Evolutionary conservation across 441 rosid species (phyloP).

Genomic region (Theobroma grandiflorum): DNA sequence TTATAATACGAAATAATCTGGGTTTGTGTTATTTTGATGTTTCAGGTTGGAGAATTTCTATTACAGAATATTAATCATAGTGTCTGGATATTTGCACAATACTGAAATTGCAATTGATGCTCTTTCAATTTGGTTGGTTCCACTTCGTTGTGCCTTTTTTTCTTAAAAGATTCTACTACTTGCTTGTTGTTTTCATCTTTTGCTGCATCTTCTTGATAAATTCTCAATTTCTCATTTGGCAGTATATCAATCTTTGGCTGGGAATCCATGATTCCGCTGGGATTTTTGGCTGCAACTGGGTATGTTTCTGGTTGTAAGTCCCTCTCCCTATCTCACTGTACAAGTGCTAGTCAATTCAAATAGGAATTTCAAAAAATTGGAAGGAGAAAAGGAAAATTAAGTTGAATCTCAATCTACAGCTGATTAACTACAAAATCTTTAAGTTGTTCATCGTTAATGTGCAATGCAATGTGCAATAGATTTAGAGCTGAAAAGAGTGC

Average conservation of each 20-base stretch:
- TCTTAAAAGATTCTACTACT: background rate
- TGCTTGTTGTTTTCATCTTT: background rate
- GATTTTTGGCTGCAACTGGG: constrained; percentile 64
- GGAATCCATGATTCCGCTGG: constrained; percentile 64
- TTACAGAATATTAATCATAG: constrained; percentile 48
- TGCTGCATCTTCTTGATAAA: background rate
- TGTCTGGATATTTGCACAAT: constrained; percentile 48
- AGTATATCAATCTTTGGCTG: constrained; percentile 49
- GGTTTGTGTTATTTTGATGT: constrained; percentile 17
- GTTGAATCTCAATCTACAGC: background rate
- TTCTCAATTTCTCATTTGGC: constrained; percentile 12
- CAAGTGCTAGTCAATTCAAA: background rate
- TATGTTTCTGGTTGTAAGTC: constrained; percentile 32
- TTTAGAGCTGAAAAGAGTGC: background rate
- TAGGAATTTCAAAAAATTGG: background rate
- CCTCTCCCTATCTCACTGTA: background rate
- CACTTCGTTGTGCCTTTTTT: background rate
- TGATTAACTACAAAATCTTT: background rate
- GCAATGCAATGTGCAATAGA: background rate
- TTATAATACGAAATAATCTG: constrained; percentile 8
- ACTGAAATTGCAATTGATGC: constrained; percentile 53
- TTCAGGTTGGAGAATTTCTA: constrained; percentile 60
- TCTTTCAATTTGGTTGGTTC: constrained; percentile 54
- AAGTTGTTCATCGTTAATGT: background rate
- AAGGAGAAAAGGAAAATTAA: background rate